phyloP scores from a whole-genome alignment of 192 early-diverging fungal species.

The Hyaloraphidium curvatum region DNA sequence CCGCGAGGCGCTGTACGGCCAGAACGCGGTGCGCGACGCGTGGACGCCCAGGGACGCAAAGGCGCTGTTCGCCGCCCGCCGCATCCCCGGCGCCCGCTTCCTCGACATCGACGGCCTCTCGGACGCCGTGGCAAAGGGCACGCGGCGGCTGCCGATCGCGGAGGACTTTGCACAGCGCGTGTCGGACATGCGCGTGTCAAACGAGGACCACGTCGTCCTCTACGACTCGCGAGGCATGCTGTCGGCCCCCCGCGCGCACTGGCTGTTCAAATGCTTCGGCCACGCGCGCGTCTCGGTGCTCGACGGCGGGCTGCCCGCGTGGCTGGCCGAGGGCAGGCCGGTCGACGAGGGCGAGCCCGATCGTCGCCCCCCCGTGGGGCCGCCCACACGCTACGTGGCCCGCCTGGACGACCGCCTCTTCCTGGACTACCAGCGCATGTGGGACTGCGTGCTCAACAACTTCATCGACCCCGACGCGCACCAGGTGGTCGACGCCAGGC shows the following conservation, averaged over 20 bases:
- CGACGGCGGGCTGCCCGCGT: conserved; percentile 71
- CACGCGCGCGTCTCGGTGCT: conserved; percentile 71
- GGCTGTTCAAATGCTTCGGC: conserved; percentile 87
- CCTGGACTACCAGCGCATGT: conserved; percentile 14
- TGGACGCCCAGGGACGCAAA: not conserved
- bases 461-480: not conserved
- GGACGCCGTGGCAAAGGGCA: not conserved
- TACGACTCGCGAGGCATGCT: conserved; percentile 70
- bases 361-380: too few species aligned
- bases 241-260: conserved; percentile 71
- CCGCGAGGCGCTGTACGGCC: not conserved
- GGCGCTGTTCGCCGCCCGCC: not conserved
- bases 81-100: not conserved
- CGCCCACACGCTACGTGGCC: conserved; percentile 11
- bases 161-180: not conserved
- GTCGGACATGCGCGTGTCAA: conserved; percentile 45
- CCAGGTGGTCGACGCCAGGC: not conserved
- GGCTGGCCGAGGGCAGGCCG: conserved; percentile 33
- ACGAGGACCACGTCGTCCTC: conserved; percentile 68
- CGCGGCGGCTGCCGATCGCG: not conserved
- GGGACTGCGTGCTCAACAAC: not conserved
- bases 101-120: not conserved
- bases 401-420: conserved; percentile 11
- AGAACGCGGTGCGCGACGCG: not conserved
- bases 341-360: conserved; percentile 16